Evolutionary conservation across 805 yeast species (phyloP).

Genomic region (Candida gorgasii): DNA sequence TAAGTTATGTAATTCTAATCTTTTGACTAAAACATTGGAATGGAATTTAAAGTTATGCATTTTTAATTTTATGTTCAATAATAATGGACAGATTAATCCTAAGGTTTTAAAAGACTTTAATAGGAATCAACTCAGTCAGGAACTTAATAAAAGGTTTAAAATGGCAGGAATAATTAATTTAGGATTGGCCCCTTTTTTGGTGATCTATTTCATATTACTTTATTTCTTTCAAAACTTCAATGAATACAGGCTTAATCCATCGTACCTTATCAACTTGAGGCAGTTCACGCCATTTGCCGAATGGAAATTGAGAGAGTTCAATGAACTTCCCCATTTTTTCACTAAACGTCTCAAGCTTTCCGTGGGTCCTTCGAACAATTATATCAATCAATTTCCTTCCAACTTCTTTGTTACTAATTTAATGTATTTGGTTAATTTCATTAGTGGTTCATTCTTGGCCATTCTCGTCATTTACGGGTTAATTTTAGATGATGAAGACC

Average conservation of each 20-base stretch:
- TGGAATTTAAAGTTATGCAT: constrained; percentile 93
- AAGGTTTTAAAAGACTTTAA: constrained; percentile 69
- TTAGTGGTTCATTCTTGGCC: constrained; percentile 88
- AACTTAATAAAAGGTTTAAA: constrained; percentile 75
- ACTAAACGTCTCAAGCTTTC: constrained; percentile 76
- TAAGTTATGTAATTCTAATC: constrained; percentile 25
- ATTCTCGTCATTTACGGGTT: constrained; percentile 66
- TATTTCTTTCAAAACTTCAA: constrained; percentile 91
- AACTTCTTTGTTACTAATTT: constrained; percentile 48
- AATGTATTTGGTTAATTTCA: constrained; percentile 50
- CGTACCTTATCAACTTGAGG: constrained; percentile 64
- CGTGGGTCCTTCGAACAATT: constrained; percentile 74
- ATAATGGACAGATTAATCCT: constrained; percentile 77
- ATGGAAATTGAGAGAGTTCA: constrained; percentile 93
- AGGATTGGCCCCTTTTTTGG: constrained; percentile 81
- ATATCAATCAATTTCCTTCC: constrained; percentile 90
- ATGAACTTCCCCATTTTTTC: constrained; percentile 89
- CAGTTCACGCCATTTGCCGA: constrained; percentile 93
- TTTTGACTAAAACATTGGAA: constrained; percentile 83
- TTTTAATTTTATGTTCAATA: constrained; percentile 80
- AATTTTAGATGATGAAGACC: constrained; percentile 78
- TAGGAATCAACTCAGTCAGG: constrained; percentile 63
- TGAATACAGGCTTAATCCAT: constrained; percentile 87
- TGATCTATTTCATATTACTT: constrained; percentile 75
- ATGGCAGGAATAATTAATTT: constrained; percentile 87